Conservation (phyloP, 768 basidiomycete genomes). For the Mycena kentingensis region DNA sequence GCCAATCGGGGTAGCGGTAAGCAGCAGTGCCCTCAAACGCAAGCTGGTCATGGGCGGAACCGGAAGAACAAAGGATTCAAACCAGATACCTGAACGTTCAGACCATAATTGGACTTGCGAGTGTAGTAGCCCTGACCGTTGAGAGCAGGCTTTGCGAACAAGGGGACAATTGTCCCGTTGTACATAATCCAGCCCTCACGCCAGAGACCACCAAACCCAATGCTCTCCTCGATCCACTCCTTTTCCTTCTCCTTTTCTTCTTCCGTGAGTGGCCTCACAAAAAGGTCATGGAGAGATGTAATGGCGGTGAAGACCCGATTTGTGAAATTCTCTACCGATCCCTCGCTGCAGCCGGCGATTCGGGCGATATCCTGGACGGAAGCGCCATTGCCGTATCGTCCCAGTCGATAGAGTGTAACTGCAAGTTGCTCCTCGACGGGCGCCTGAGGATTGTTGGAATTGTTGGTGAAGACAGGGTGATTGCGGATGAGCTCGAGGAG, state of each 20-base stretch:
- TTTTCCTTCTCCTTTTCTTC: conserved; percentile 17
- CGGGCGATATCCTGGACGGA: conserved; percentile 20
- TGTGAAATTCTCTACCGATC: conserved; percentile 23
- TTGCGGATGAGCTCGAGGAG: conserved; percentile 15
- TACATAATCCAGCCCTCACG: conserved; percentile 27
- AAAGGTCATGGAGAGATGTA: conserved; percentile 15
- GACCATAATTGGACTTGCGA: conserved; percentile 22
- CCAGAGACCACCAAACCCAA: conserved; percentile 22
- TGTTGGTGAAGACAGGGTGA: conserved; percentile 26
- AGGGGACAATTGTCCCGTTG: conserved; percentile 28
- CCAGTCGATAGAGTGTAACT: conserved; percentile 25
- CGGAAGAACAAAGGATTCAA: conserved; percentile 17
- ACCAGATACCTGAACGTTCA: conserved; percentile 22
- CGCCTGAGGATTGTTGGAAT: conserved; percentile 25
- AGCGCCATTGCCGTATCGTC: conserved; percentile 26
- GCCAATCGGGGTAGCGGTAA: conserved; percentile 14
- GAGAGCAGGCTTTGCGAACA: conserved; percentile 27
- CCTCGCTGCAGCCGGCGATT: conserved; percentile 22
- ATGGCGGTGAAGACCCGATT: conserved; percentile 19
- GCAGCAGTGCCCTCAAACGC: conserved; percentile 20
- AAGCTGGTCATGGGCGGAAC: conserved; percentile 25
- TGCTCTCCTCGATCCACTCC: conserved; percentile 9
- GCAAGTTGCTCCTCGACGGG: conserved; percentile 28
- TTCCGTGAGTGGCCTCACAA: not conserved
- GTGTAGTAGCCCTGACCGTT: conserved; percentile 28